phyloP scores from a whole-genome alignment of 2,329 filamentous ascomycete species.

The Aspergillus sp. region DNA sequence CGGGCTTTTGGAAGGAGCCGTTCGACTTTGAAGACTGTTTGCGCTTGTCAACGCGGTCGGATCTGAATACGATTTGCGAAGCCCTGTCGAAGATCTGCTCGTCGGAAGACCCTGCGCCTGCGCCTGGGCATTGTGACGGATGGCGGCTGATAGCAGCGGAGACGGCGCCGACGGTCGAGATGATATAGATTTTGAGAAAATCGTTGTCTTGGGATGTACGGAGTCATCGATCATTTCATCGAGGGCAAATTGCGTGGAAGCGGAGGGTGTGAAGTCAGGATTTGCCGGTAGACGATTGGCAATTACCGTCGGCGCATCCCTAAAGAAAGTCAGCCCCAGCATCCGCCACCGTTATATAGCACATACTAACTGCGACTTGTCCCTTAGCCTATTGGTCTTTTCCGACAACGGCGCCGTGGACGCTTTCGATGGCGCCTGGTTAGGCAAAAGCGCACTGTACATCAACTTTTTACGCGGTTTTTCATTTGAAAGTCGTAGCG shows the following conservation, averaged over 20 bases:
- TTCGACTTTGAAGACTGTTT: slow-evolving; percentile 10
- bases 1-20: slow-evolving; percentile 19
- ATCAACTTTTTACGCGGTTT: slow-evolving; percentile 46
- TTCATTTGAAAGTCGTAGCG: slow-evolving; percentile 31
- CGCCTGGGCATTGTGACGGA: not conserved
- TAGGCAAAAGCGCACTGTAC: slow-evolving; percentile 39
- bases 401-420: slow-evolving; percentile 7
- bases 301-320: slow-evolving; percentile 3
- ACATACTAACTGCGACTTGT: slow-evolving; percentile 31
- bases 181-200: not conserved
- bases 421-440: slow-evolving; percentile 15
- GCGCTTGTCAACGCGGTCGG: slow-evolving; percentile 27
- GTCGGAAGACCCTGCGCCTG: not conserved
- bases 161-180: not conserved
- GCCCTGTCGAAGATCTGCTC: slow-evolving; percentile 11
- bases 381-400: not conserved
- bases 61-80: slow-evolving; percentile 39
- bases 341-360: not conserved
- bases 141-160: not conserved
- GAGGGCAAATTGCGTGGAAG: slow-evolving; percentile 29
- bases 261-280: slow-evolving; percentile 28
- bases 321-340: slow-evolving; percentile 10
- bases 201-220: not conserved
- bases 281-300: slow-evolving; percentile 11
- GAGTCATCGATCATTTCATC: slow-evolving; percentile 23